Base-by-base conservation (phyloP, 192 early-diverging fungal genomes). In the Coemansia sp. region DNA sequence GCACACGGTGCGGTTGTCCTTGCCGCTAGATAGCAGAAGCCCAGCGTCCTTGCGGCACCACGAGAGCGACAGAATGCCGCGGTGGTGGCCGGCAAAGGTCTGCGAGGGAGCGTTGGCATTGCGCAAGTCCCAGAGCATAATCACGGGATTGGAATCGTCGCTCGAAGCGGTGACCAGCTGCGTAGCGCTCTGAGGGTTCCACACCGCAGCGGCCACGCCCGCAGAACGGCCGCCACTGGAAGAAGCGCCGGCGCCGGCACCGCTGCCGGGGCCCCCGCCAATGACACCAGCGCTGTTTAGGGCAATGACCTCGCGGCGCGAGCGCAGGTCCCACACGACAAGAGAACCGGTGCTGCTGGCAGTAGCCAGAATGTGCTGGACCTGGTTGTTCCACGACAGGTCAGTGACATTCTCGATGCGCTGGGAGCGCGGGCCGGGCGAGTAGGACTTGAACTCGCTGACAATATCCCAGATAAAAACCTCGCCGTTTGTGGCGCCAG, bases 11-110 rank as follows among this genome's bases (percentile, higher is more conserved):
- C 90, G 79, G 74, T 90, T 94, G 63, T 99, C 96, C 69, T 99
- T 99, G 54, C 92, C 92, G 69, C 89, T 88, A 17, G 87, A 88
- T n/a, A 99, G 71, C 27, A 99, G 78, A 31, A 99, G 71, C 47
- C 94, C 92, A 0, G 91, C 79, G 67, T 99, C 96, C 62, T 92
- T 93, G 37, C 85, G 82, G 77, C 93, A 96, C 96, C 96, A 99
- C 8, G 92, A 85, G 30, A 99, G 63, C 31, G 93, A 90, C 50
- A 97, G 81, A 36, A 97, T 81, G 26, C 96, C 94, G 60, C 93
- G 91, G 25, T 83, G 78, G 70, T 99, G 96, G 1, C 45, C 96
- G 4, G 79, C 50, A 30, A 99, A 69, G 13, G 80, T 81, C 80
- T 81, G 83, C 67, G 93, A 89, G 5, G 96, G 93, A 10, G 96